Evolutionary conservation across 2,329 filamentous ascomycete species (phyloP).

Genomic region (Alternaria brassicae): DNA sequence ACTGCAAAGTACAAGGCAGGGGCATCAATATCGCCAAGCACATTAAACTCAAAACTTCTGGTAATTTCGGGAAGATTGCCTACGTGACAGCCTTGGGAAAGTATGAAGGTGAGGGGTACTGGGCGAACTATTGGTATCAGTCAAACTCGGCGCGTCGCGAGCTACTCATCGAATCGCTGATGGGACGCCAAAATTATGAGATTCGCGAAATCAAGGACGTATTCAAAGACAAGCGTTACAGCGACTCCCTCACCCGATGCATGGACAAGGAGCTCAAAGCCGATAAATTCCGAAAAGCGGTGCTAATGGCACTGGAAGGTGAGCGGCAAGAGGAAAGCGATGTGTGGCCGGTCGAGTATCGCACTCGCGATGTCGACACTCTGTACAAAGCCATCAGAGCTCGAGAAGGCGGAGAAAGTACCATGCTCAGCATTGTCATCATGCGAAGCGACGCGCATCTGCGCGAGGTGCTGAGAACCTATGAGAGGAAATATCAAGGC

Average conservation of each 20-base stretch:
- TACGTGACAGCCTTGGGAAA: constrained; percentile 88
- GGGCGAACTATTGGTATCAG: constrained; percentile 98
- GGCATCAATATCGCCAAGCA: constrained; percentile 88
- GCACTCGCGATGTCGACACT: constrained; percentile 71
- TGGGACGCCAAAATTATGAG: constrained; percentile 89
- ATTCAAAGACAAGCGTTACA: constrained; percentile 92
- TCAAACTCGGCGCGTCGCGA: constrained; percentile 83
- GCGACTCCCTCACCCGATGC: constrained; percentile 78
- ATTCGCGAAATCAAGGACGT: constrained; percentile 84
- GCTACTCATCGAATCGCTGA: constrained; percentile 88
- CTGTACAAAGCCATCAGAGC: constrained; percentile 75
- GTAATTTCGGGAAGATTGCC: constrained; percentile 85
- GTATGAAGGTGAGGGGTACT: constrained; percentile 95
- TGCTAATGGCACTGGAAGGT: constrained; percentile 83
- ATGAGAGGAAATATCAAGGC: constrained; percentile 73
- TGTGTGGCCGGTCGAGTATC: constrained; percentile 63
- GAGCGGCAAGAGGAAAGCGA: constrained; percentile 82
- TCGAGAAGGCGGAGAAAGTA: constrained; percentile 79
- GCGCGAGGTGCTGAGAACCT: constrained; percentile 77
- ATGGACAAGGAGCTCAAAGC: constrained; percentile 93
- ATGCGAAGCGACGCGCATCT: constrained; percentile 82
- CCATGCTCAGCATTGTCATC: constrained; percentile 86
- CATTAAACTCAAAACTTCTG: constrained; percentile 79
- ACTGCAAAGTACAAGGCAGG: constrained; percentile 82
- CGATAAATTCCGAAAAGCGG: constrained; percentile 92